Conservation (phyloP, 1,139 yeast genomes). For the Lodderomyces pseudojiufengensis region DNA sequence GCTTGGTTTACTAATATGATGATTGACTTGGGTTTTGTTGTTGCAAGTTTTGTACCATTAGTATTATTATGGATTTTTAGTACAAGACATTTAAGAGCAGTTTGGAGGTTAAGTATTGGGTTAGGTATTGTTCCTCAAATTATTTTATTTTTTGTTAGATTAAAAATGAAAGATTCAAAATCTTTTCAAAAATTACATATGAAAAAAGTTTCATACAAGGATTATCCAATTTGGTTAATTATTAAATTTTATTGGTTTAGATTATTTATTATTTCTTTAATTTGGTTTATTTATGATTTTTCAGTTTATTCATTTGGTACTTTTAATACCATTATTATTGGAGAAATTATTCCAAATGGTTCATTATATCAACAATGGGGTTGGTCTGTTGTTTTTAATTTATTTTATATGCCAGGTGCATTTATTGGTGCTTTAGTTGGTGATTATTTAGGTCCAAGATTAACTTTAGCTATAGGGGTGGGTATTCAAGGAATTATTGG, state of each 20-base stretch:
- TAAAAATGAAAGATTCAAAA: conserved; percentile 70
- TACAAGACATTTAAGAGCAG: conserved; percentile 64
- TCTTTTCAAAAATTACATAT: conserved; percentile 69
- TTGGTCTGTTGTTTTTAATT: conserved; percentile 86
- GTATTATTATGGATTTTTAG: conserved; percentile 82
- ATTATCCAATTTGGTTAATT: conserved; percentile 64
- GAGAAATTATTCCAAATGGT: conserved; percentile 47
- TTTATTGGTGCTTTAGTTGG: conserved; percentile 75
- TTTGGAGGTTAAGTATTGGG: conserved; percentile 92
- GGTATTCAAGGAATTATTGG: conserved; percentile 74
- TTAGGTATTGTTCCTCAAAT: conserved; percentile 90
- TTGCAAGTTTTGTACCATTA: conserved; percentile 81
- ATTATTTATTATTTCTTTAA: conserved; percentile 60
- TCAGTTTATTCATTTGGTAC: conserved; percentile 84
- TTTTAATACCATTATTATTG: conserved; percentile 68
- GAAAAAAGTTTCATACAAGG: conserved; percentile 43
- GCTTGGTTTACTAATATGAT: conserved; percentile 83
- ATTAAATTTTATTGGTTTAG: conserved; percentile 86
- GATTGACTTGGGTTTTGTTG: conserved; percentile 87
- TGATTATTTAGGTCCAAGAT: conserved; percentile 88
- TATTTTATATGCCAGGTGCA: conserved; percentile 89
- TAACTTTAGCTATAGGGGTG: conserved; percentile 69
- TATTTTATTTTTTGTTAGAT: conserved; percentile 69
- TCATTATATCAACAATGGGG: conserved; percentile 72
- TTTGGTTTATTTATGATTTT: conserved; percentile 93